Percentiles rank a stretch among this genome's conserved stretches.
Evolutionary conservation across 176 grass and related monocot genomes (phyloP).

Genomic region (Secale cereale): DNA sequence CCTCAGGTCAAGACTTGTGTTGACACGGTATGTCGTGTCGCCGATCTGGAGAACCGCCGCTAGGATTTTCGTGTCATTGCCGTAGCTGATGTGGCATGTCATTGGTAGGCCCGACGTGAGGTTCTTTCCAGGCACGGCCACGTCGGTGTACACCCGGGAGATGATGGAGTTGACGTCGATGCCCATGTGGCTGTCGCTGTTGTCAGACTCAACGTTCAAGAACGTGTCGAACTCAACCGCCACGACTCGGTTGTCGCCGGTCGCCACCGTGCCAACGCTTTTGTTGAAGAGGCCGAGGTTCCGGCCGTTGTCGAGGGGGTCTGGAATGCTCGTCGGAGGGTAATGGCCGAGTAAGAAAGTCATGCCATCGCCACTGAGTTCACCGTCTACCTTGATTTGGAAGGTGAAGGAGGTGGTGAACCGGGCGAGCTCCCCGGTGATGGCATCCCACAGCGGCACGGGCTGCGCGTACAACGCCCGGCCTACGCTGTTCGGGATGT

Average conservation of each 20-base stretch:
- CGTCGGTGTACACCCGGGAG: too few relatives aligned
- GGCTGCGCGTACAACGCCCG: not conserved
- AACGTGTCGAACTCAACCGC: not conserved
- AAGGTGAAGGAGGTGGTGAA: constrained; percentile 43
- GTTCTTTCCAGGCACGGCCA: too few relatives aligned
- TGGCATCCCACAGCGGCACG: constrained; percentile 23
- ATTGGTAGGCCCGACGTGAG: too few relatives aligned
- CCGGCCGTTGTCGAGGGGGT: not conserved
- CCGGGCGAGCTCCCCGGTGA: constrained; percentile 13
- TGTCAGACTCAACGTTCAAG: not conserved
- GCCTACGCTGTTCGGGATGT: not conserved
- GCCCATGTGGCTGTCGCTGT: too few relatives aligned
- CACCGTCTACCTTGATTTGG: not conserved
- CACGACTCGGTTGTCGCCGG: not conserved
- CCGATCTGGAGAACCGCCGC: too few relatives aligned
- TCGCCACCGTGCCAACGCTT: not conserved
- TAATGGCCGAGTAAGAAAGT: constrained; percentile 49
- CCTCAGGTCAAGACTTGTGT: too few relatives aligned
- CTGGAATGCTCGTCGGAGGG: not conserved
- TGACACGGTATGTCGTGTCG: too few relatives aligned
- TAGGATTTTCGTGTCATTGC: too few relatives aligned
- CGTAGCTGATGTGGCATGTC: too few relatives aligned
- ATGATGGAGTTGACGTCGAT: too few relatives aligned
- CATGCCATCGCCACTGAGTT: constrained; percentile 21
- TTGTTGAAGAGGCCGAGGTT: constrained; percentile 17